These are phyloP conservation scores for Pseudomonodictys pantanalensis DNA, from an alignment of 495 filamentous ascomycete species.

Conservation along the genomic window DNA sequence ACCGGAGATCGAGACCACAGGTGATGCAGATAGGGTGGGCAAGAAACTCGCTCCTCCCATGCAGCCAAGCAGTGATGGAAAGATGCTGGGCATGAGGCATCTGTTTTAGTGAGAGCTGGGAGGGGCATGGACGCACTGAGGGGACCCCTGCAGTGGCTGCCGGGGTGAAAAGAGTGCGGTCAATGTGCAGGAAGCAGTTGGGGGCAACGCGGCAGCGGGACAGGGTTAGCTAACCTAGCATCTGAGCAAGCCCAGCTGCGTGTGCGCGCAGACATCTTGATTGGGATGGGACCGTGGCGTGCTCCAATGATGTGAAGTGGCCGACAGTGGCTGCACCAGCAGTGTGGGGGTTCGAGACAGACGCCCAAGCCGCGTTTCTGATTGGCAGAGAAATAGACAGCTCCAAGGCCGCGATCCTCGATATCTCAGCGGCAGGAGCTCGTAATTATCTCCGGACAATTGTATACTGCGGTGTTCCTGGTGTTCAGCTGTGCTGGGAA, in stretches of 20 bases:
- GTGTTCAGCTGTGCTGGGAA: not conserved
- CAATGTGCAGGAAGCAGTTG: not conserved
- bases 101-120: constrained; percentile 30
- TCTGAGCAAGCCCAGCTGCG: not conserved
- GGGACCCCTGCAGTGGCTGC: not conserved
- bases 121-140: constrained; percentile 2
- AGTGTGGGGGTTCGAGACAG: constrained; percentile 27
- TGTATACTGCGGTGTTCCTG: not conserved
- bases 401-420: not conserved
- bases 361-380: constrained; percentile 18
- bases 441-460: not conserved
- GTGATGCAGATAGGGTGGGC: constrained; percentile 25
- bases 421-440: not conserved
- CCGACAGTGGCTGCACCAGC: constrained; percentile 20
- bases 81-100: constrained; percentile 20
- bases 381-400: not conserved
- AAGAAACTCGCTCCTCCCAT: constrained; percentile 30
- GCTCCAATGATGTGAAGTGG: constrained; percentile 23
- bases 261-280: constrained; percentile 10
- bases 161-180: not conserved
- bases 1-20: constrained; percentile 28
- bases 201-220: not conserved
- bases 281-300: constrained; percentile 13
- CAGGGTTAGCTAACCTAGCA: constrained; percentile 1
- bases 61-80: constrained; percentile 29